phyloP scores from a whole-genome alignment of 805 yeast genomes.

The Ogataea ramenticola region DNA sequence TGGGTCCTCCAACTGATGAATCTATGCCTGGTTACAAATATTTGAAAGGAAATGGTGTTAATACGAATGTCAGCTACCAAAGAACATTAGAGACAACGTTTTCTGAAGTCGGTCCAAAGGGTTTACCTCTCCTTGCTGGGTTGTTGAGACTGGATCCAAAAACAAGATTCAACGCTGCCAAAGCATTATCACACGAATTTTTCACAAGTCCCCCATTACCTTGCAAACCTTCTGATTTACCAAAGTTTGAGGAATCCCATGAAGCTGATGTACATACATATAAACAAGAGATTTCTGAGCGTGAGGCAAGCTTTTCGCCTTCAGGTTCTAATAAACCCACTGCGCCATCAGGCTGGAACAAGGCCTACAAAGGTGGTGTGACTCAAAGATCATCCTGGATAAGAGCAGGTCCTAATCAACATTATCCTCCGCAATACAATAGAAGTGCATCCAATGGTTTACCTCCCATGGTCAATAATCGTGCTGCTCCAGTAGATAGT shows the following conservation, averaged over 20 bases:
- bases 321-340: not conserved
- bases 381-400: not conserved
- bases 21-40: conserved; percentile 55
- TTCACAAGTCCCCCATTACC: conserved; percentile 67
- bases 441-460: too few relatives aligned
- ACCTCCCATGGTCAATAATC: too few relatives aligned
- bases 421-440: too few relatives aligned
- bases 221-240: conserved; percentile 42
- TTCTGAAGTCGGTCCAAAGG: conserved; percentile 34
- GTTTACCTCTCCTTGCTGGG: conserved; percentile 50
- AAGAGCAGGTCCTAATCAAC: too few relatives aligned
- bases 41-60: conserved; percentile 48
- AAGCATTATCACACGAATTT: conserved; percentile 65
- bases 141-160: conserved; percentile 65
- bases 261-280: conserved; percentile 70
- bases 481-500: too few relatives aligned
- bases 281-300: conserved; percentile 29
- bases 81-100: conserved; percentile 46
- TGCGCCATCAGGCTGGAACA: not conserved
- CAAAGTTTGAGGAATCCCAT: conserved; percentile 78
- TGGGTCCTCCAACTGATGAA: conserved; percentile 68
- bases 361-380: not conserved
- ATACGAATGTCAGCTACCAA: conserved; percentile 20
- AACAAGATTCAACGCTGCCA: conserved; percentile 68
- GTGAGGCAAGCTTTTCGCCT: conserved; percentile 5